Base-by-base conservation (phyloP, 805 yeast genomes). In the Starmerella bombi region DNA sequence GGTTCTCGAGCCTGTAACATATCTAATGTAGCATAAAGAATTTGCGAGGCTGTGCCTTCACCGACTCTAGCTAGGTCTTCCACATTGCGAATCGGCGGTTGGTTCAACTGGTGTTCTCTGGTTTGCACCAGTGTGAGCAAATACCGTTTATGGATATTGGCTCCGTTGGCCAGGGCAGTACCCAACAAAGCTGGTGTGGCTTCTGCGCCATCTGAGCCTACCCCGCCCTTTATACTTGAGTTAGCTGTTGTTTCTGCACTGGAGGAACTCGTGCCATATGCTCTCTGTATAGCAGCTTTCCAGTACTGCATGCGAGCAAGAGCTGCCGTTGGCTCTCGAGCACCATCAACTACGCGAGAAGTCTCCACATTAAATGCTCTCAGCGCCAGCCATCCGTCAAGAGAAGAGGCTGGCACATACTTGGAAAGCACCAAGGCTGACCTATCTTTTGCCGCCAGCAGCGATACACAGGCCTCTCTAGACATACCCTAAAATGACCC, bases 41-140 rank as follows among this genome's bases (percentile, higher is more conserved):
- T 60, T 56, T 80, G 91, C 1, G 93, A 78, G 50, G 69, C 69
- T 0, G 79, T 72, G 1, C 88, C 91, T 58, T 83, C 93, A 1
- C 93, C 93, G 52, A 70, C 77, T 1, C 82, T 70, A 37, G 85
- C 79, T 46, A 83, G 66, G 32, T 71, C 72, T 32, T 77, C 76
- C 2, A 70, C 53, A 6, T 64, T 62, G 9, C 66, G 59, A 37
- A 77, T 69, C 23, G 67, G 61, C 7, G 64, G 65, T 32, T 66
- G 65, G 21, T 66, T 61, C 20, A 75, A 56, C 52, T 75, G 75
- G 38, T 69, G 65, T 38, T 69, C 67, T 38, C 80, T 67, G 3
- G 82, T 70, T 39, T 71, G 71, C 12, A 82, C 56, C 56, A 77
- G 69, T 46, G 74, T 77, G 35, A 71, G 67, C 51, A 83, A 67